Percentiles rank a stretch among this genome's conserved stretches.
Evolutionary conservation across 2,329 filamentous ascomycete species (phyloP).

Genomic region (Aspergillus carbonarius): DNA sequence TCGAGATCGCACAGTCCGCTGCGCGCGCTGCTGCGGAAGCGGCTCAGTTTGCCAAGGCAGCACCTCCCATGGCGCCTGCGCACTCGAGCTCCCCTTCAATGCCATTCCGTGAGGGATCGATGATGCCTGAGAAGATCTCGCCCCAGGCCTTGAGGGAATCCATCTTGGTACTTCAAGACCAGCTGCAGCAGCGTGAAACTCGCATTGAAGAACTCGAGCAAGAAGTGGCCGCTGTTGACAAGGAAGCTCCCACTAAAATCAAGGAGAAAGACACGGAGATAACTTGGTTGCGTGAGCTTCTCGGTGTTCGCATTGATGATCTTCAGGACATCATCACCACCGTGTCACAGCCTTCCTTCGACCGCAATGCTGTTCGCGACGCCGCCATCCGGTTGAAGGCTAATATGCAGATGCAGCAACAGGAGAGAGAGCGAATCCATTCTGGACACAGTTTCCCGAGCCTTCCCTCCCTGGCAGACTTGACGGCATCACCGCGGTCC

Average conservation of each 20-base stretch:
- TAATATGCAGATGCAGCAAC: constrained; percentile 96
- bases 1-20: constrained; percentile 85
- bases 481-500: constrained; percentile 74
- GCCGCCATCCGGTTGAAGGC: constrained; percentile 90
- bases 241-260: constrained; percentile 76
- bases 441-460: constrained; percentile 68
- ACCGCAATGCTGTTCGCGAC: constrained; percentile 78
- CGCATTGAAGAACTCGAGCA: constrained; percentile 85
- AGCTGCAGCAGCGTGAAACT: constrained; percentile 89
- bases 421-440: constrained; percentile 84
- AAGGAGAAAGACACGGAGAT: constrained; percentile 94
- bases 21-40: constrained; percentile 79
- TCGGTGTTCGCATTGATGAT: constrained; percentile 86
- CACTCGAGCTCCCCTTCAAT: constrained; percentile 50
- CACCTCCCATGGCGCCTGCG: constrained; percentile 36
- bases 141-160: constrained; percentile 93
- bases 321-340: constrained; percentile 86
- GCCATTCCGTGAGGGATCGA: constrained; percentile 44
- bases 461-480: constrained; percentile 71
- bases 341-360: constrained; percentile 71
- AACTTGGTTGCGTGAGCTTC: constrained; percentile 87
- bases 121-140: constrained; percentile 80
- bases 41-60: constrained; percentile 59
- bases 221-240: constrained; percentile 66
- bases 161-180: constrained; percentile 93